A percentile compares a stretch with the other conserved stretches of the same genome.
phyloP scores from a whole-genome alignment of 2,329 filamentous ascomycete genomes.

The Colletotrichum limetticola region DNA sequence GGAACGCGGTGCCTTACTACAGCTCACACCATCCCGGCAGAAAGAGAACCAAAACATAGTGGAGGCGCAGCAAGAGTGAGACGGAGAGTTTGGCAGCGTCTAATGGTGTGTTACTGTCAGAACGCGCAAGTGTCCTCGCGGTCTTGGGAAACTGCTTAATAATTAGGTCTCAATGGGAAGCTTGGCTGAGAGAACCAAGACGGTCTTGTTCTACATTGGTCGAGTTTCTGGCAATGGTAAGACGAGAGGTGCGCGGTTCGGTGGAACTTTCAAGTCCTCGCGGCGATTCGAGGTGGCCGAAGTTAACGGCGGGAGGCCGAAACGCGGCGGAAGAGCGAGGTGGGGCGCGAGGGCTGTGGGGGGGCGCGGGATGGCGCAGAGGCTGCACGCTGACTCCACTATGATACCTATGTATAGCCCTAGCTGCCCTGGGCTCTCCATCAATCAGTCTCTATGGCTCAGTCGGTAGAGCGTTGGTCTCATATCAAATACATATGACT shows the following conservation, averaged over 20 bases:
- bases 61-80: background rate
- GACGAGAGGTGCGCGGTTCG: background rate
- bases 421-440: accelerated
- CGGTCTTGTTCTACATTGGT: background rate
- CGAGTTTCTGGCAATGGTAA: background rate
- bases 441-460: slow-evolving; percentile 26
- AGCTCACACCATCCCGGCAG: background rate
- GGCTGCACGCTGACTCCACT: background rate
- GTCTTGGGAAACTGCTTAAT: background rate
- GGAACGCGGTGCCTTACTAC: background rate
- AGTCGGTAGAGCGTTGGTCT: slow-evolving; percentile 36
- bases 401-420: accelerated
- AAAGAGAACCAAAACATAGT: background rate
- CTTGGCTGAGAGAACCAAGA: background rate
- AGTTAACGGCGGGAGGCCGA: background rate
- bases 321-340: background rate
- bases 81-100: background rate
- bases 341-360: background rate
- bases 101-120: background rate
- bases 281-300: background rate
- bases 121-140: slow-evolving; percentile 26
- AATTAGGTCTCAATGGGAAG: background rate
- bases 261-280: background rate
- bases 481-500: slow-evolving; percentile 25
- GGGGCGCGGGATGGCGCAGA: background rate